These are phyloP conservation scores for Candolleomyces efflorescens DNA, from an alignment of 768 basidiomycete species.

Conservation along the genomic window DNA sequence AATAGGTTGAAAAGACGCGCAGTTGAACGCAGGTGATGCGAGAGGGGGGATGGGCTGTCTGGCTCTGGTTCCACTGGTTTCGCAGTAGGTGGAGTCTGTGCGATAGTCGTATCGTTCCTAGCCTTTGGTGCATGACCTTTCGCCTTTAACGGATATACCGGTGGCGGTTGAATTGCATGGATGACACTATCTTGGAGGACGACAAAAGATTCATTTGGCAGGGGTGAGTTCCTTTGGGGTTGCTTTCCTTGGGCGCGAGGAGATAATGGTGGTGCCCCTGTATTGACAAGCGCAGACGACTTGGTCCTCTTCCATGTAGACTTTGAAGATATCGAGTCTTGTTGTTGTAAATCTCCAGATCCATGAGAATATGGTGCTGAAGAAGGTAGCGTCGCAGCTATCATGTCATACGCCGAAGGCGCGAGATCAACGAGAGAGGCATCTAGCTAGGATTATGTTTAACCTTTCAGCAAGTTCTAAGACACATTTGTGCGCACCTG, in stretches of 20 bases:
- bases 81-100: conserved; percentile 21
- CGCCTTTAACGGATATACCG: conserved; percentile 36
- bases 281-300: conserved; percentile 31
- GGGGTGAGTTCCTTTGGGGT: conserved; percentile 44
- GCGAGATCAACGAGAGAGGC: conserved; percentile 86
- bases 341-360: conserved; percentile 40
- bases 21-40: conserved; percentile 74
- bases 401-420: conserved; percentile 84
- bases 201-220: conserved; percentile 88
- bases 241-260: conserved; percentile 59
- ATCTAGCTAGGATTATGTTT: conserved; percentile 55
- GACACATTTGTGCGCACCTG: conserved; percentile 45
- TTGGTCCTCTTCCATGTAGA: conserved; percentile 61
- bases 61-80: conserved; percentile 47
- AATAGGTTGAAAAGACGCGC: conserved; percentile 72
- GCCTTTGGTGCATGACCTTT: conserved; percentile 43
- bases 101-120: conserved; percentile 22
- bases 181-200: conserved; percentile 83
- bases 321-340: conserved; percentile 50
- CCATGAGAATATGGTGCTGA: conserved; percentile 21
- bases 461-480: conserved; percentile 3
- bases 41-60: conserved; percentile 66
- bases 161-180: conserved; percentile 58
- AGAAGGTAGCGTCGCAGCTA: conserved; percentile 59
- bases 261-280: conserved; percentile 35